Percentiles rank a stretch among this genome's conserved stretches.
Conservation (phyloP, 225 moss, liverwort and hornwort genomes). For the Bryoerythrophyllum caledonicum region DNA sequence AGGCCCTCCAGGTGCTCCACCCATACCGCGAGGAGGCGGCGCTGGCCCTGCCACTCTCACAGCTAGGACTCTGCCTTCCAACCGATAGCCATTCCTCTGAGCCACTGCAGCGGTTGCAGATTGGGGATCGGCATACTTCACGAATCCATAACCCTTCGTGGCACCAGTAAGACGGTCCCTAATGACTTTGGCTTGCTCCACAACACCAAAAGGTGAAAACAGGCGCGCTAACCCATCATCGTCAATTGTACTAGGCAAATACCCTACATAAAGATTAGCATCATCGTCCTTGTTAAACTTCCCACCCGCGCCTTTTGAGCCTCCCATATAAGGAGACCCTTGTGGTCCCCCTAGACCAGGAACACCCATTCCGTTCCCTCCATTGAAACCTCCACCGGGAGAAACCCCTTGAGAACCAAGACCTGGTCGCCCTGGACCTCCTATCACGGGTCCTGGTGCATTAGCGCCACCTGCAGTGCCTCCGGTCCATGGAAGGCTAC, state of each 20-base stretch:
- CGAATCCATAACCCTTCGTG: constrained; percentile 98
- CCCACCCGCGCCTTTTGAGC: constrained; percentile 54
- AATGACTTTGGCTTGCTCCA: constrained; percentile 96
- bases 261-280: constrained; percentile 95
- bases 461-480: constrained; percentile 59
- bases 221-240: constrained; percentile 88
- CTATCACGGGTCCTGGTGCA: constrained; percentile 57
- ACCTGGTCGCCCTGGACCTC: constrained; percentile 52
- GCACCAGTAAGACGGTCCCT: constrained; percentile 88
- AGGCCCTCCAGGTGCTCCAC: constrained; percentile 70
- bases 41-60: constrained; percentile 97
- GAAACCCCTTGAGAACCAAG: constrained; percentile 54
- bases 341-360: constrained; percentile 64
- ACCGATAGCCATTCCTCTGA: constrained; percentile 88
- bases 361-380: constrained; percentile 62
- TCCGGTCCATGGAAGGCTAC: constrained; percentile 84
- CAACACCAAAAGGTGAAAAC: constrained; percentile 86
- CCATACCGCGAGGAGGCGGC: constrained; percentile 81
- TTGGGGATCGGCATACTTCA: constrained; percentile 82
- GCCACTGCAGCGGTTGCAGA: constrained; percentile 86
- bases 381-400: constrained; percentile 61
- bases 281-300: constrained; percentile 95
- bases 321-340: constrained; percentile 61
- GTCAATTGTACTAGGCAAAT: constrained; percentile 90
- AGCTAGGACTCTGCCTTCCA: constrained; percentile 92